Percentiles rank a stretch among this genome's conserved stretches.
These are phyloP conservation scores for Xeromyces bisporus DNA, from an alignment of 495 filamentous ascomycete species.

Conservation along the genomic window DNA sequence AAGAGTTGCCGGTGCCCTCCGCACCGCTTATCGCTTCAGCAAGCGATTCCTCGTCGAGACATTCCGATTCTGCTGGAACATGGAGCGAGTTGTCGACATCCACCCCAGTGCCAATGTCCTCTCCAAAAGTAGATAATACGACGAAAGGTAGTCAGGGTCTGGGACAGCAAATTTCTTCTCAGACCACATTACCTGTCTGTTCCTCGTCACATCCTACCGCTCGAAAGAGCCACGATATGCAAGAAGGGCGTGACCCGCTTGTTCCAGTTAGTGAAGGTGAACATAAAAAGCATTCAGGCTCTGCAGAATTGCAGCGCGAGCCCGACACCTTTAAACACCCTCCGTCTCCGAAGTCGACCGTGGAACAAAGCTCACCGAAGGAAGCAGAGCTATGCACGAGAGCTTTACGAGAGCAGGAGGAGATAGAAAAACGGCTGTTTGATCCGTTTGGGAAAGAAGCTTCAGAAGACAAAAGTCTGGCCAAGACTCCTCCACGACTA, in stretches of 20 bases:
- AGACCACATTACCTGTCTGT: slow-evolving; percentile 48
- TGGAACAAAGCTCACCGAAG: slow-evolving; percentile 24
- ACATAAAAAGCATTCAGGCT: too few species aligned
- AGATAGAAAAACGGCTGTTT: slow-evolving; percentile 12
- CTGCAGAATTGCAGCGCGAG: too few species aligned
- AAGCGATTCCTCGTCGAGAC: slow-evolving; percentile 82
- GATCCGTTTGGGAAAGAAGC: slow-evolving; percentile 2
- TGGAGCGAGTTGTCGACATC: slow-evolving; percentile 85
- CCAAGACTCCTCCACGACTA: slow-evolving; percentile 40
- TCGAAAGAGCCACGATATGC: slow-evolving; percentile 44
- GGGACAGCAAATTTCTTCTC: slow-evolving; percentile 47
- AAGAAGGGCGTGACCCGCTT: slow-evolving; percentile 42
- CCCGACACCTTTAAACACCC: too few species aligned
- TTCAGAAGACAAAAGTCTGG: background rate
- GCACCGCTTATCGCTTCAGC: slow-evolving; percentile 51
- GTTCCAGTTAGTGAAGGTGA: slow-evolving; percentile 4
- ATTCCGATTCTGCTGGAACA: slow-evolving; percentile 77
- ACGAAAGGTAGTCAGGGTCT: too few species aligned
- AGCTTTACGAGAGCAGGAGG: slow-evolving; percentile 10
- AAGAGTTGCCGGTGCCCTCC: too few species aligned
- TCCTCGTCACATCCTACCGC: slow-evolving; percentile 33
- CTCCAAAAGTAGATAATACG: slow-evolving; percentile 74
- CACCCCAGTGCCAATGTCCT: slow-evolving; percentile 85
- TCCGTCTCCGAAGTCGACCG: slow-evolving; percentile 46
- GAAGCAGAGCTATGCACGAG: slow-evolving; percentile 11